Evolutionary conservation across 495 filamentous ascomycete genomes (phyloP).

Genomic region (Lasiosphaeria hispida): DNA sequence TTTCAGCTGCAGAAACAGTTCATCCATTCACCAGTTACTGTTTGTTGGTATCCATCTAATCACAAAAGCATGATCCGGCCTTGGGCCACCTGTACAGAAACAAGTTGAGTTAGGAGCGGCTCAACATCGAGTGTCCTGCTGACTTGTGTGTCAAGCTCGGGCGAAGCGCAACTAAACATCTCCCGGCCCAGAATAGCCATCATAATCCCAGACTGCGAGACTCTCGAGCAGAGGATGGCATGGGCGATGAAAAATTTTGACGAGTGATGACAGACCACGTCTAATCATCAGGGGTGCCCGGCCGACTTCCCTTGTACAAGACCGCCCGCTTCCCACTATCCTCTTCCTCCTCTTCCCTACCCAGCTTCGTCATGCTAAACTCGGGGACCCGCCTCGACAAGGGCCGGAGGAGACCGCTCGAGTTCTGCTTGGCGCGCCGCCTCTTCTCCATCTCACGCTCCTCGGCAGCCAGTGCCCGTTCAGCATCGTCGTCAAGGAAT

Average conservation of each 20-base stretch:
- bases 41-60: too few species aligned
- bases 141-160: too few species aligned
- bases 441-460: conserved; percentile 38
- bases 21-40: too few species aligned
- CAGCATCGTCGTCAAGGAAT: conserved; percentile 43
- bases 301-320: conserved; percentile 34
- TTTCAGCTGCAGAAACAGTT: too few species aligned
- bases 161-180: too few species aligned
- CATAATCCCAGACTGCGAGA: conserved; percentile 5
- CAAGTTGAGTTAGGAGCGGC: too few species aligned
- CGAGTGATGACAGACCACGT: conserved; percentile 31
- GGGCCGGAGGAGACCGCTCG: conserved; percentile 30
- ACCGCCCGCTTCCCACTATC: conserved; percentile 27
- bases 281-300: conserved; percentile 38
- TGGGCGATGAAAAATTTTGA: conserved; percentile 19
- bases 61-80: too few species aligned
- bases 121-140: too few species aligned
- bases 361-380: conserved; percentile 50
- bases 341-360: conserved; percentile 40
- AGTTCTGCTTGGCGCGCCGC: conserved; percentile 32
- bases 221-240: not conserved
- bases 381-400: conserved; percentile 41
- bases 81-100: too few species aligned
- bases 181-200: too few species aligned
- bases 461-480: conserved; percentile 32